Conservation (phyloP, 352 stramenopile species). For the Phytophthora pini region DNA sequence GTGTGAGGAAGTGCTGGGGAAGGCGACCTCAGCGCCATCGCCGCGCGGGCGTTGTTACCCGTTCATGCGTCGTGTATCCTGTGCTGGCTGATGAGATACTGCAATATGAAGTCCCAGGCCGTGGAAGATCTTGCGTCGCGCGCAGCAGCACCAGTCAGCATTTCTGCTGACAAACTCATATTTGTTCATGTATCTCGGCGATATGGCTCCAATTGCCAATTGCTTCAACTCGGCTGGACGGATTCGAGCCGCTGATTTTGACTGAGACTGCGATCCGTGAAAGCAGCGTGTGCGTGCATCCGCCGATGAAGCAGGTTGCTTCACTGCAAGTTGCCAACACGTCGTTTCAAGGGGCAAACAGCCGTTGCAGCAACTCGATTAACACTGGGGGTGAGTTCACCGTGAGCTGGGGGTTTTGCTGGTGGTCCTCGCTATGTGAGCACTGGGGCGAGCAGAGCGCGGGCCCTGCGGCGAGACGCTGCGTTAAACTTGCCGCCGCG, state of each 20-base stretch:
- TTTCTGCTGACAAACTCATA: slow-evolving; percentile 1
- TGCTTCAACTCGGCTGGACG: slow-evolving; percentile 27
- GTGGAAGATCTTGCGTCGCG: slow-evolving; percentile 12
- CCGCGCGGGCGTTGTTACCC: slow-evolving; percentile 11
- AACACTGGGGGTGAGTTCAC: background rate
- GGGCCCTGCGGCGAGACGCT: slow-evolving; percentile 5
- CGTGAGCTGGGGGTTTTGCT: slow-evolving; percentile 4
- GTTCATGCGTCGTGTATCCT: slow-evolving; percentile 29
- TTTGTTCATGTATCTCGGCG: background rate
- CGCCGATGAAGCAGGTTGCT: too few relatives aligned
- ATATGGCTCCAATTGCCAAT: slow-evolving; percentile 24
- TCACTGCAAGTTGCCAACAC: background rate
- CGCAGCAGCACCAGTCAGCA: background rate
- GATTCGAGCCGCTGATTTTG: slow-evolving; percentile 2
- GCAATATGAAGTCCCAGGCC: slow-evolving; percentile 14
- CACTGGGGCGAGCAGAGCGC: background rate
- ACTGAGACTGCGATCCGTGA: background rate
- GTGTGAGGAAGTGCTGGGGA: slow-evolving; percentile 16
- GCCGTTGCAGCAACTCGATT: slow-evolving; percentile 7
- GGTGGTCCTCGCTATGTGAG: slow-evolving; percentile 19
- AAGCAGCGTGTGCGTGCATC: background rate
- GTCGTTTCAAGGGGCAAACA: slow-evolving; percentile 16
- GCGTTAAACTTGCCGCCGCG: slow-evolving; percentile 15
- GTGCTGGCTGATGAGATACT: slow-evolving; percentile 21
- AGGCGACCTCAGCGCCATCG: background rate